Conservation (phyloP, 2,329 filamentous ascomycete genomes). For the Pestalotiopsis fici region DNA sequence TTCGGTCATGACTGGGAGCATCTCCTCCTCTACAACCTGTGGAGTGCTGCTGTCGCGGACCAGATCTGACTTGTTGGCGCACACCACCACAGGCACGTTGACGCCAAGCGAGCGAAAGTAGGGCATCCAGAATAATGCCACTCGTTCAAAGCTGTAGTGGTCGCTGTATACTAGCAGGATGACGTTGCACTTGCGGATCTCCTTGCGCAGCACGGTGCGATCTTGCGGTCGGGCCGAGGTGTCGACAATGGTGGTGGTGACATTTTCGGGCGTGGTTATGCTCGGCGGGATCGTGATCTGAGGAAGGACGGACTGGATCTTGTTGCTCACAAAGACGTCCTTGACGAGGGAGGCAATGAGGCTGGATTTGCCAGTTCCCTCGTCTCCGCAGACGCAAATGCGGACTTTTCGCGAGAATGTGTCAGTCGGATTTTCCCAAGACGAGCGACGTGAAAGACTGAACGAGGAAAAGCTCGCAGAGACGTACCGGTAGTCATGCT, state of each 20-base stretch:
- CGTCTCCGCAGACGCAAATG: constrained; percentile 95
- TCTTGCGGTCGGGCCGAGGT: constrained; percentile 95
- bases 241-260: constrained; percentile 96
- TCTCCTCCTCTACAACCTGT: constrained; percentile 92
- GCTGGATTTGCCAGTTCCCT: constrained; percentile 91
- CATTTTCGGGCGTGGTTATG: constrained; percentile 91
- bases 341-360: constrained; percentile 95
- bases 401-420: constrained; percentile 57
- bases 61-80: constrained; percentile 96
- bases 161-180: constrained; percentile 97
- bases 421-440: neutral
- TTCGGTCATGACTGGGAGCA: constrained; percentile 97
- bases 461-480: neutral
- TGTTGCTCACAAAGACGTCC: constrained; percentile 92
- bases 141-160: constrained; percentile 97
- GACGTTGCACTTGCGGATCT: constrained; percentile 95
- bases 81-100: constrained; percentile 95
- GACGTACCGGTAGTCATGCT: constrained; percentile 16
- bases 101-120: constrained; percentile 98
- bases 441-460: neutral
- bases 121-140: constrained; percentile 97
- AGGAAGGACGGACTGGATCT: constrained; percentile 92
- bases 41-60: constrained; percentile 72
- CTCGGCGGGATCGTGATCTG: constrained; percentile 94
- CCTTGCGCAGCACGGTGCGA: constrained; percentile 83